A percentile compares a stretch with the other conserved stretches of the same genome.
Conservation (phyloP, 179 eudicot genomes). For the Heliamphora pulchella region DNA sequence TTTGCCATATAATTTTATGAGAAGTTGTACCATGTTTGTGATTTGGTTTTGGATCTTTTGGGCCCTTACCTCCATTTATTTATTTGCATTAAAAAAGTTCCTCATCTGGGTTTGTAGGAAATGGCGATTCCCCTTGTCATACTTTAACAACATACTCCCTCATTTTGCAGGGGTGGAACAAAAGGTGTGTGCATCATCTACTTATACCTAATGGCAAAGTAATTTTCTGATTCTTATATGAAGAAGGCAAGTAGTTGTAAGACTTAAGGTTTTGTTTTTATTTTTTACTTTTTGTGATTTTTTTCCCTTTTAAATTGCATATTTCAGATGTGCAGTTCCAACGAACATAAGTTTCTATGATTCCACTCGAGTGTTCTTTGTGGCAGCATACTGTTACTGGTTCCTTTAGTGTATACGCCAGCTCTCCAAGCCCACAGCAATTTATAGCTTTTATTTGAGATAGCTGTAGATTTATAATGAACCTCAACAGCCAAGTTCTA, state of each 20-base stretch:
- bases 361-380: neutral
- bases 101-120: conserved; percentile 1
- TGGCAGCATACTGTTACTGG: neutral
- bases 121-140: neutral
- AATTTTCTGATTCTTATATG: conserved; percentile 11
- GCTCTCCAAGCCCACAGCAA: neutral
- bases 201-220: conserved; percentile 10
- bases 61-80: neutral
- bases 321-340: neutral
- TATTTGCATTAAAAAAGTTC: neutral
- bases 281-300: neutral
- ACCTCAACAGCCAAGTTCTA: neutral
- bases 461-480: neutral
- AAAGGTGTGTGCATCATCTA: conserved; percentile 38
- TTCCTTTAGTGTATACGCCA: neutral
- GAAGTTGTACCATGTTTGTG: neutral
- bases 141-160: neutral
- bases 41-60: neutral
- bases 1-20: neutral
- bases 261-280: neutral
- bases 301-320: neutral
- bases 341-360: neutral
- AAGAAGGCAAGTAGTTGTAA: neutral
- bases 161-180: conserved; percentile 77
- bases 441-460: neutral